These are phyloP conservation scores for Chiua sp. DNA, from an alignment of 1,284 basidiomycete genomes.

Conservation along the genomic window DNA sequence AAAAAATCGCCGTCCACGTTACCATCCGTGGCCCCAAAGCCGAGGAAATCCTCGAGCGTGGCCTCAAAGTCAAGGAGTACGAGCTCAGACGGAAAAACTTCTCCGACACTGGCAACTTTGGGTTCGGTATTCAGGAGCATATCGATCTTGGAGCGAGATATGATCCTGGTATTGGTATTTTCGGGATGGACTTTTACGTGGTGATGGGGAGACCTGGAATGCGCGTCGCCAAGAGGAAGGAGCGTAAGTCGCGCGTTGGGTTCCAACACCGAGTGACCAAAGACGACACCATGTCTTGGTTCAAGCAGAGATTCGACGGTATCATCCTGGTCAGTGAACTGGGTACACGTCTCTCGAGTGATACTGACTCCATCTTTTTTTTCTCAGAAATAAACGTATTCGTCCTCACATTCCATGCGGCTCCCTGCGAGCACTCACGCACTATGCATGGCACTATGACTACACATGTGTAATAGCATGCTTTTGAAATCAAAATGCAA, in stretches of 20 bases:
- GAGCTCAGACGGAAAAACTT: slow-evolving; percentile 95
- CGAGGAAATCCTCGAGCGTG: slow-evolving; percentile 99
- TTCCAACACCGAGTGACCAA: slow-evolving; percentile 89
- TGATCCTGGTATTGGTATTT: slow-evolving; percentile 97
- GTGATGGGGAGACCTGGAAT: slow-evolving; percentile 97
- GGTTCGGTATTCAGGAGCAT: slow-evolving; percentile 98
- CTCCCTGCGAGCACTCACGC: neutral
- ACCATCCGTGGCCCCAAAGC: slow-evolving; percentile 99
- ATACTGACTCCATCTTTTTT: neutral
- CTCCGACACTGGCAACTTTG: slow-evolving; percentile 98
- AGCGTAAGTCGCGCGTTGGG: slow-evolving; percentile 88
- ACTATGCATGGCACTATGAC: slow-evolving; percentile 30
- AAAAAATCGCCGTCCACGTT: slow-evolving; percentile 99
- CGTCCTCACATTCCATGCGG: no score
- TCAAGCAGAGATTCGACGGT: slow-evolving; percentile 99
- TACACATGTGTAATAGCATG: slow-evolving; percentile 6
- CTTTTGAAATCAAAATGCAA: no score
- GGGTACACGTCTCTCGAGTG: no score
- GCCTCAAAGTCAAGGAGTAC: slow-evolving; percentile 99
- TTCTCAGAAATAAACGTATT: slow-evolving; percentile 33
- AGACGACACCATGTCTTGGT: slow-evolving; percentile 97
- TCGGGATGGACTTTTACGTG: slow-evolving; percentile 98
- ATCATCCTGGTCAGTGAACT: slow-evolving; percentile 81
- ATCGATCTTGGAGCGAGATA: slow-evolving; percentile 99
- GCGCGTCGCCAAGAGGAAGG: slow-evolving; percentile 93